A percentile compares a stretch with the other conserved stretches of the same genome.
Conservation (phyloP, 129 eudicot species). For the Escallonia rubra region DNA sequence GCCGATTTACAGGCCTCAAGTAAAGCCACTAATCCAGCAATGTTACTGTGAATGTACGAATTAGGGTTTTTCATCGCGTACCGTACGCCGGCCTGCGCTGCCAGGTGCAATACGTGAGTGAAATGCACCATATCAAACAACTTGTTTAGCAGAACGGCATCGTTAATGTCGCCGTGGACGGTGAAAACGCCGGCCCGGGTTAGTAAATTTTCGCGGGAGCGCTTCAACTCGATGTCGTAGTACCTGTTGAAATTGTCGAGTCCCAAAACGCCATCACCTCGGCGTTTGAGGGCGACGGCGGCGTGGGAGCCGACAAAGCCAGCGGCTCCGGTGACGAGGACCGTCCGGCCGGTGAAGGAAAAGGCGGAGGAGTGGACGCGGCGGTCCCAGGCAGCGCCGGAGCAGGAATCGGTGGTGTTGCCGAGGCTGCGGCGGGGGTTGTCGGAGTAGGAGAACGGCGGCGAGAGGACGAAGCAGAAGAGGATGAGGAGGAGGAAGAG, state of each 20-base stretch:
- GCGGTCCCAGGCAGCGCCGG: constrained; percentile 47
- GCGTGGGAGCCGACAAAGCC: constrained; percentile 69
- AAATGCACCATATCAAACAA: constrained; percentile 44
- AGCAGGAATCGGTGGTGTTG: constrained; percentile 13
- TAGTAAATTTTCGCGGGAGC: constrained; percentile 38
- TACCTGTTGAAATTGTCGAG: constrained; percentile 56
- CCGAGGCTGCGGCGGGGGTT: constrained; percentile 36
- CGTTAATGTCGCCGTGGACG: constrained; percentile 52
- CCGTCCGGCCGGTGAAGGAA: constrained; percentile 31
- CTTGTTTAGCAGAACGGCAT: constrained; percentile 34
- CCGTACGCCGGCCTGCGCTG: constrained; percentile 71
- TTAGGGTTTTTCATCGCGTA: constrained; percentile 67
- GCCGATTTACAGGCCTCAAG: constrained; percentile 46
- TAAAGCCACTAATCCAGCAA: constrained; percentile 51
- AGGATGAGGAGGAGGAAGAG: constrained; percentile 37
- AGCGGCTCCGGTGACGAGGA: constrained; percentile 67
- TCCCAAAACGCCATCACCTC: constrained; percentile 67
- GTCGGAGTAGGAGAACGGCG: constrained; percentile 29
- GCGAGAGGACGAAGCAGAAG: constrained; percentile 31
- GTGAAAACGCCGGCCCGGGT: constrained; percentile 43
- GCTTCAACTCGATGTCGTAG: constrained; percentile 44
- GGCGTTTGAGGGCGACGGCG: constrained; percentile 36
- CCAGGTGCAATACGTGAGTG: constrained; percentile 58
- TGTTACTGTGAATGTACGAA: constrained; percentile 42
- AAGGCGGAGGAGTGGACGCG: constrained; percentile 49